Conservation (phyloP, 2,329 filamentous ascomycete genomes). For the Mycosphaerella sp. region DNA sequence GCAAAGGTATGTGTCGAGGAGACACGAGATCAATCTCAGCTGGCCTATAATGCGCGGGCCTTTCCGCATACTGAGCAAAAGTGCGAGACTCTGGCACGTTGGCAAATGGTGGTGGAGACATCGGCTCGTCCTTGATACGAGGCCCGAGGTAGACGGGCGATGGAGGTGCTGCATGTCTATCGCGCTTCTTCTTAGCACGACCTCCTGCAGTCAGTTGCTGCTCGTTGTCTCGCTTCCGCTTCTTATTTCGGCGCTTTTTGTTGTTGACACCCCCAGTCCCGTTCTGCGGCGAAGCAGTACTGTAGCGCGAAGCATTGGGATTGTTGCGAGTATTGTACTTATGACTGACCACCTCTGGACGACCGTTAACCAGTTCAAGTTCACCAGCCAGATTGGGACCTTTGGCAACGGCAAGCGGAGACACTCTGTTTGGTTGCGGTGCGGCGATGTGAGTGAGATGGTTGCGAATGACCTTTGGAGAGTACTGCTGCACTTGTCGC, state of each 20-base stretch:
- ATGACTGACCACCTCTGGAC: slow-evolving; percentile 29
- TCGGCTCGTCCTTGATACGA: slow-evolving; percentile 57
- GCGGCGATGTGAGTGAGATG: slow-evolving; percentile 59
- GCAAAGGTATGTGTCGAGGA: slow-evolving; percentile 32
- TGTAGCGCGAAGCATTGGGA: slow-evolving; percentile 23
- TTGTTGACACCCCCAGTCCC: slow-evolving; percentile 19
- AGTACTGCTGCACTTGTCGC: slow-evolving; percentile 27
- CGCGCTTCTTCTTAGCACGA: slow-evolving; percentile 28
- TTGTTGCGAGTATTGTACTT: slow-evolving; percentile 22
- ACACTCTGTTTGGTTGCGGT: slow-evolving; percentile 67
- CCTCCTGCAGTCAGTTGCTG: slow-evolving; percentile 17
- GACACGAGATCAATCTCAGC: slow-evolving; percentile 38
- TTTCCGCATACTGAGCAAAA: slow-evolving; percentile 32
- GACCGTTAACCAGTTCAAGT: slow-evolving; percentile 44
- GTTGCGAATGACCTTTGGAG: slow-evolving; percentile 56
- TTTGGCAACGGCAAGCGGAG: slow-evolving; percentile 51
- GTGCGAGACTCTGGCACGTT: slow-evolving; percentile 35
- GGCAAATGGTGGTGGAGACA: slow-evolving; percentile 54
- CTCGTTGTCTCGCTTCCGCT: slow-evolving; percentile 32
- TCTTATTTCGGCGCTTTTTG: slow-evolving; percentile 34
- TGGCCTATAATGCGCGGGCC: slow-evolving; percentile 35
- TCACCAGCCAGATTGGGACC: slow-evolving; percentile 35
- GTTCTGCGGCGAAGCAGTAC: slow-evolving; percentile 27
- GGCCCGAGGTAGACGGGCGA: slow-evolving; percentile 38
- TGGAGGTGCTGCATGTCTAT: slow-evolving; percentile 33